Base-by-base conservation (phyloP, 805 yeast genomes). In the Nakazawaea anatomiae region DNA sequence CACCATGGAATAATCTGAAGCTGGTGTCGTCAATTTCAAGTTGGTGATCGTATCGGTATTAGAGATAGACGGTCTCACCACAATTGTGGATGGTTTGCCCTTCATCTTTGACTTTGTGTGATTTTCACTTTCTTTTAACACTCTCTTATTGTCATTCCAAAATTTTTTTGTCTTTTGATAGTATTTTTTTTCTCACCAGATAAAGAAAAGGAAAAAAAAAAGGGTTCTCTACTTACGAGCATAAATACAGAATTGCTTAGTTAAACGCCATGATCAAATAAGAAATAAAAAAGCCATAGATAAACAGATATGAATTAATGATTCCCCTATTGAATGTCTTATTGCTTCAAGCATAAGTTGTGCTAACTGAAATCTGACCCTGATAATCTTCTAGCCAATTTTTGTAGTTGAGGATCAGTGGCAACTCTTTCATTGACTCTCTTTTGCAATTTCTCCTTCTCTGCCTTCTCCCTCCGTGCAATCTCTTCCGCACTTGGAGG, bases 401-500 rank as follows among this genome's bases (percentile, higher is more conserved):
- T 54, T 50, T 64, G 65, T 29, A 63, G 46, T 32, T 45, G 45
- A 11, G 55, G 43, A 46, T 61, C 66, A 7, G 54, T 39, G 27
- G 48, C 46, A 25, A 51, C 56, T 39, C 54, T 47, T 25, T 63
- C 67, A 39, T 66, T 69, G 47, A 71, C 65, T 46, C 63, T 63
- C 47, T 63, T 62, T 40, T 66, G 61, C 36, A 80, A 62, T 52
- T 72, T 62, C 54, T 69, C 71, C 54, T 73, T 72, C 65, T 80
- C 66, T 60, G 75, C 76, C 60, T 65, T 72, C 63, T 71, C 79
- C 58, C 62, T 63, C 59, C 62, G 69, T 56, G 59, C 71, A 32
- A 76, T 62, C 59, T 87, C 88, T 48, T 80, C 87, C 3, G 72
- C 68, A 4, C 83, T 66, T 4, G 98, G 98, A 1, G 99, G 99